Base-by-base conservation (phyloP, 1,284 basidiomycete species). In the Boletus sp. region DNA sequence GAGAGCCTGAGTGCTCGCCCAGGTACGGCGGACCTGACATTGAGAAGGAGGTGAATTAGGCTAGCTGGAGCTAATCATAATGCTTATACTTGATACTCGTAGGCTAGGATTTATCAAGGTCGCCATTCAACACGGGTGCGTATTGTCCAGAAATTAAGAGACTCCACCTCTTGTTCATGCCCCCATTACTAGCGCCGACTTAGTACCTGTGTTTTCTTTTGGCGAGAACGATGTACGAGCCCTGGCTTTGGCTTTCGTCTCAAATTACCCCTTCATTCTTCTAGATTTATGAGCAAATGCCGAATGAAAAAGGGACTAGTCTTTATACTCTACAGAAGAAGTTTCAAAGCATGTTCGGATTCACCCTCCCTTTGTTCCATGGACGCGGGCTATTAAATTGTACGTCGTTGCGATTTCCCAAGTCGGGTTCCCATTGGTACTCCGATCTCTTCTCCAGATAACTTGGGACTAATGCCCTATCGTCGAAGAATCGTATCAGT, bases 151-250 rank as follows among this genome's bases (percentile, higher is more conserved):
- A 6, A 51, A 28, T 23, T 23, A 27, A 13, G 49, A 43, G 46
- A 57, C 48, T 33, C 52, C 31, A 28, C 33, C n/a, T 21, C 43
- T 61, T 23, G 59, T 47, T 55, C 38, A 61, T 35, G 27, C 47
- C 10, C 13, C 14, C 33, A 28, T 38, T 30, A 3, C 33, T 66
- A 93, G 92, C 51, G 95, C 95, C 48, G 92, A 95, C 70, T 81
- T 98, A 11, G 95, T 98, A 0, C 96, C 95, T 0, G 94, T 97
- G 2, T 97, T 97, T 71, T 95, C 94, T 2, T 99, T 99, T 70
- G 97, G 97, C 23, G 97, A 99, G 80, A 99, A 99, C 74, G 97
- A 99, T 74, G 94, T 95, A 64, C 69, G 90, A 81, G 14, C 51
- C n/a, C 28, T 33, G 2, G 11, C 37, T 21, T 43, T 51, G 37